Conservation (phyloP, 2,329 filamentous ascomycete species). For the Aspergillus neotritici region DNA sequence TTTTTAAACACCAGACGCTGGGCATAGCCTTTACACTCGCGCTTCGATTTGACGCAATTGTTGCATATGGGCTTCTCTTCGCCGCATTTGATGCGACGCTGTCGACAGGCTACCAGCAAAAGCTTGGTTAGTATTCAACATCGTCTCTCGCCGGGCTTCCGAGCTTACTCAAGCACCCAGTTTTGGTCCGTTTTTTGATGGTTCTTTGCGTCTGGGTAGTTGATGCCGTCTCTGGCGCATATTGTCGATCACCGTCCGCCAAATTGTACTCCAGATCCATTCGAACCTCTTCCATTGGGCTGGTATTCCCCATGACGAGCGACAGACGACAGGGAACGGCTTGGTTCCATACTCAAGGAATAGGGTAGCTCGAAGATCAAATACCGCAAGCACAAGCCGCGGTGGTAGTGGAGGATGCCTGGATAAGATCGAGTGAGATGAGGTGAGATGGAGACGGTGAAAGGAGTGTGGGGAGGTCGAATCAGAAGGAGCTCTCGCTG, state of each 20-base stretch:
- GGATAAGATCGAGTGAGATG: too few species aligned
- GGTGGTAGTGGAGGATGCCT: too few species aligned
- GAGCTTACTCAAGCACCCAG: conserved; percentile 75
- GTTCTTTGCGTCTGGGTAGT: conserved; percentile 19
- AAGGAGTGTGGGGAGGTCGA: too few species aligned
- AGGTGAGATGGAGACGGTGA: too few species aligned
- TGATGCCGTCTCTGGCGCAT: conserved; percentile 9
- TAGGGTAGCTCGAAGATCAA: not conserved
- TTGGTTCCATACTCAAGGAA: not conserved
- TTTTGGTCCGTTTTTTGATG: conserved; percentile 73
- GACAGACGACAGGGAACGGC: not conserved
- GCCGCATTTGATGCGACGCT: conserved; percentile 93
- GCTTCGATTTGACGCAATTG: conserved; percentile 44
- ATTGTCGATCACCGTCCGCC: conserved; percentile 1
- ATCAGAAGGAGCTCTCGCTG: too few species aligned
- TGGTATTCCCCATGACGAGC: not conserved
- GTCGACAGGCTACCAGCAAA: conserved; percentile 66
- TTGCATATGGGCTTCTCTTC: conserved; percentile 58
- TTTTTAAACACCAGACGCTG: conserved; percentile 40
- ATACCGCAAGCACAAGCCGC: too few species aligned
- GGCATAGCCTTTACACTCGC: conserved; percentile 41
- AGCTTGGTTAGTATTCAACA: conserved; percentile 5
- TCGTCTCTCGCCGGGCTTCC: conserved; percentile 14
- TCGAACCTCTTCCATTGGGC: too few species aligned
- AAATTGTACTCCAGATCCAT: conserved; percentile 5